phyloP scores from a whole-genome alignment of 352 stramenopile genomes.

The Phytophthora colocasiae region DNA sequence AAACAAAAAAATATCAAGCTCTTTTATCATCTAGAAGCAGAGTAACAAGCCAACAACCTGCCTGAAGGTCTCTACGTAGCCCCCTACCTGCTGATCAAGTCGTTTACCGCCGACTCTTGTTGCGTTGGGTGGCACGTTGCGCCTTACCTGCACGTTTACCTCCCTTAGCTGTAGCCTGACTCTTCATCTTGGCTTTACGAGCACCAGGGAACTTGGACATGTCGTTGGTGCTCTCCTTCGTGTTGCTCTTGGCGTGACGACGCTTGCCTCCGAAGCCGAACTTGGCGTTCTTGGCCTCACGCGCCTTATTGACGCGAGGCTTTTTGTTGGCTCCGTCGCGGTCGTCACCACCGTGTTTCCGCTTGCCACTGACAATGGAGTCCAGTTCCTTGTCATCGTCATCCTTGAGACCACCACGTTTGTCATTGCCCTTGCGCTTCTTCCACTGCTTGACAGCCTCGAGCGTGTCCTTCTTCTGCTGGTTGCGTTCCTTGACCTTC shows the following conservation, averaged over 20 bases:
- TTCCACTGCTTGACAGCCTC: slow-evolving; percentile 91
- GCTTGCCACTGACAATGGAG: slow-evolving; percentile 68
- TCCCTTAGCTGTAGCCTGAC: slow-evolving; percentile 47
- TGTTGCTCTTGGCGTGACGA: slow-evolving; percentile 79
- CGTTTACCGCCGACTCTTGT: slow-evolving; percentile 56
- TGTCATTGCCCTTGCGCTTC: slow-evolving; percentile 84
- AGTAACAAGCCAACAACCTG: slow-evolving; percentile 15
- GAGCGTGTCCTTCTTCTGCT: slow-evolving; percentile 91
- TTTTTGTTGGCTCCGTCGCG: slow-evolving; percentile 69
- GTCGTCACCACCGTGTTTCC: slow-evolving; percentile 54
- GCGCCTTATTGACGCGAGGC: slow-evolving; percentile 69
- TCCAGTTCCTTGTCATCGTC: slow-evolving; percentile 73
- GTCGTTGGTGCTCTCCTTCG: slow-evolving; percentile 84
- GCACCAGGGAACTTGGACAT: slow-evolving; percentile 68
- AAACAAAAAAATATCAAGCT: slow-evolving; percentile 38
- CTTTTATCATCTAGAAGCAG: slow-evolving; percentile 39
- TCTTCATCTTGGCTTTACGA: slow-evolving; percentile 53
- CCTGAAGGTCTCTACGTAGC: slow-evolving; percentile 19
- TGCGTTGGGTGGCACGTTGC: slow-evolving; percentile 56
- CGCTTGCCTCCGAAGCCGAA: slow-evolving; percentile 88
- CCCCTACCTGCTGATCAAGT: slow-evolving; percentile 7
- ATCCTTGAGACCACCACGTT: slow-evolving; percentile 59
- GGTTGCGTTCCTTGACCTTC: slow-evolving; percentile 82
- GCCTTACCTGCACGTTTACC: slow-evolving; percentile 68
- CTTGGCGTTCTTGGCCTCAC: slow-evolving; percentile 83